Conservation (phyloP, 495 filamentous ascomycete species). For the Sabuloglossum arenarium region DNA sequence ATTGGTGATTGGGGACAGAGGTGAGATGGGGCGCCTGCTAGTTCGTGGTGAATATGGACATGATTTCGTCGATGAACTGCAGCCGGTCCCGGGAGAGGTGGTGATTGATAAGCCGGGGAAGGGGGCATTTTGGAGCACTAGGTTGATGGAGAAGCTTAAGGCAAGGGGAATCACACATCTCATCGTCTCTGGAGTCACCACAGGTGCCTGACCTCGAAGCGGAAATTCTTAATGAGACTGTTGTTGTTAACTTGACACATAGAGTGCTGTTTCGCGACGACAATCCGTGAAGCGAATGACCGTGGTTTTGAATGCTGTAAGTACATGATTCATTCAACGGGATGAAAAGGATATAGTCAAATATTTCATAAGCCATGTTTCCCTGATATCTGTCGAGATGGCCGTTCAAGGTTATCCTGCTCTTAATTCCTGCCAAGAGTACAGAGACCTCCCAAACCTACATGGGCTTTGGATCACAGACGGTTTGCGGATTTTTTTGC, state of each 20-base stretch:
- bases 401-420: neutral
- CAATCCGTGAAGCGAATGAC: conserved; percentile 16
- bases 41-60: conserved; percentile 20
- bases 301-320: conserved; percentile 17
- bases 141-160: conserved; percentile 14
- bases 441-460: neutral
- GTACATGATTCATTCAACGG: conserved; percentile 1
- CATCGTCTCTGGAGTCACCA: conserved; percentile 15
- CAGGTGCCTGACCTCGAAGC: conserved; percentile 2
- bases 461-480: neutral
- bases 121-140: conserved; percentile 16
- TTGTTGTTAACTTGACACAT: neutral
- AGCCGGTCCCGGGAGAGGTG: conserved; percentile 14
- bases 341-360: neutral
- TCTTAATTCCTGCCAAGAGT: neutral
- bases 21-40: conserved; percentile 15
- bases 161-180: conserved; percentile 16
- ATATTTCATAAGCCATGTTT: neutral
- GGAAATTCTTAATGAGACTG: neutral
- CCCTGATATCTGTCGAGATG: neutral
- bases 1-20: conserved; percentile 27
- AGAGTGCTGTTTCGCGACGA: conserved; percentile 16
- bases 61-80: conserved; percentile 14
- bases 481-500: no score
- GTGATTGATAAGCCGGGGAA: conserved; percentile 18